phyloP scores from a whole-genome alignment of 2,329 filamentous ascomycete genomes.

The Fusarium illudens region DNA sequence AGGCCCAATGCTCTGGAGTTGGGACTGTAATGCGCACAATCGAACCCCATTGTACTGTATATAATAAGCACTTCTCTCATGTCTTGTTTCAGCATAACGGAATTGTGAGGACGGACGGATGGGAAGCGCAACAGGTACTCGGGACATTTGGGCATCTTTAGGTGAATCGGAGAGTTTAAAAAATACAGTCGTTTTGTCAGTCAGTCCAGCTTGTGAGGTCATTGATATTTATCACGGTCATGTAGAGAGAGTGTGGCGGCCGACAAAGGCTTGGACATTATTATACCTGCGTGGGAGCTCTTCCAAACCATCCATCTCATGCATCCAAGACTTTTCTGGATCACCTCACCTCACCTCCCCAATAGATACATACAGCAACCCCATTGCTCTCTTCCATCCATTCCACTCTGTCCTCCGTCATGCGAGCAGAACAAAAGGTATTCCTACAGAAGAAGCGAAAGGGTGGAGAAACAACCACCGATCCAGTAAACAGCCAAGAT shows the following conservation, averaged over 20 bases:
- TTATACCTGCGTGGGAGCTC: slow-evolving; percentile 11
- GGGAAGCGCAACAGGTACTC: slow-evolving; percentile 25
- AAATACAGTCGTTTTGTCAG: slow-evolving; percentile 21
- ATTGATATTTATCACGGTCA: background rate
- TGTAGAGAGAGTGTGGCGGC: background rate
- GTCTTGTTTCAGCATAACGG: slow-evolving; percentile 20
- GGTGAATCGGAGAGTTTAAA: slow-evolving; percentile 12
- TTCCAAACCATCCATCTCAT: slow-evolving; percentile 12
- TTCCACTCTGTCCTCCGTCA: slow-evolving; percentile 9
- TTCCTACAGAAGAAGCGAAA: slow-evolving; percentile 35
- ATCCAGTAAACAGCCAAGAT: slow-evolving; percentile 14
- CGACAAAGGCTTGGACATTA: slow-evolving; percentile 22
- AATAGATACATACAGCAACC: slow-evolving; percentile 24
- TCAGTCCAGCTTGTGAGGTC: background rate
- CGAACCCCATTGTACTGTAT: slow-evolving; percentile 43
- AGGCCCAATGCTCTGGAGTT: slow-evolving; percentile 41
- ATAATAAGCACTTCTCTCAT: slow-evolving; percentile 44
- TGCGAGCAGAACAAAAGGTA: slow-evolving; percentile 18
- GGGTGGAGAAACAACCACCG: slow-evolving; percentile 14
- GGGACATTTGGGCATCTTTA: slow-evolving; percentile 26
- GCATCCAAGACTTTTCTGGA: slow-evolving; percentile 14
- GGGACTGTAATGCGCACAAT: slow-evolving; percentile 43
- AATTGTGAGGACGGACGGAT: slow-evolving; percentile 26
- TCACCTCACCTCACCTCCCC: slow-evolving; percentile 13
- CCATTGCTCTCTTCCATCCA: slow-evolving; percentile 1